Base-by-base conservation (phyloP, 805 yeast genomes). In the Hermanozyma aechmeae region DNA sequence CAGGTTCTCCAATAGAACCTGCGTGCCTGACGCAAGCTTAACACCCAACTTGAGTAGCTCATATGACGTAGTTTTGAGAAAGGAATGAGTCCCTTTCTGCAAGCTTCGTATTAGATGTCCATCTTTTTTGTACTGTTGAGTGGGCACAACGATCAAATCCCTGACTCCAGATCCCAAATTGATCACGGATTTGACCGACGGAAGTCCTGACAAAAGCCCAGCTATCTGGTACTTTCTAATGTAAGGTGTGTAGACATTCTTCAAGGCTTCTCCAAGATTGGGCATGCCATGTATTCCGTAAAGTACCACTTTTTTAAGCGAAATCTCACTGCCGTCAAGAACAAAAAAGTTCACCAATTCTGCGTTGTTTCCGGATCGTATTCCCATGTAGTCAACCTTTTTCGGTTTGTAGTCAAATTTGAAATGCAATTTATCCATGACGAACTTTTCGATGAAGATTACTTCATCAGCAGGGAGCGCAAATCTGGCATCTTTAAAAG, bases 341-440 rank as follows among this genome's bases (percentile, higher is more conserved):
- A 79, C 78, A 53, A 92, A 87, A 38, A 92, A 73, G 49, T 92
- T 92, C 71, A 85, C 76, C 29, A 92, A 70, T 49, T 89, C 96
- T 3, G 80, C 76, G 0, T 85, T 72, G 36, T 79, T 85, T 0
- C 97, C 97, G 0, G 95, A 79, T 33, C 83, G 64, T 17, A 87
- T 67, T 0, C 95, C 96, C 2, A 76, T 72, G 46, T 81, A 83
- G 50, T 89, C 94, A 16, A 89, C 67, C 40, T 76, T 81, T 49
- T 86, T 86, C 0, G 98, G 97, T 48, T 85, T 86, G 51, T 92
- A 92, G 52, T 92, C 97, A 23, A 92, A 59, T 37, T 76, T 76
- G 13, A 92, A 49, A 26, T 64, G 67, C 3, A 83, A 56, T 0
- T 76, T 59, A 33, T 70, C 68, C 4, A 86, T 65, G 24, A 71